Evolutionary conservation across 1,284 basidiomycete genomes (phyloP).

Genomic region (Neolentinus lepideus): DNA sequence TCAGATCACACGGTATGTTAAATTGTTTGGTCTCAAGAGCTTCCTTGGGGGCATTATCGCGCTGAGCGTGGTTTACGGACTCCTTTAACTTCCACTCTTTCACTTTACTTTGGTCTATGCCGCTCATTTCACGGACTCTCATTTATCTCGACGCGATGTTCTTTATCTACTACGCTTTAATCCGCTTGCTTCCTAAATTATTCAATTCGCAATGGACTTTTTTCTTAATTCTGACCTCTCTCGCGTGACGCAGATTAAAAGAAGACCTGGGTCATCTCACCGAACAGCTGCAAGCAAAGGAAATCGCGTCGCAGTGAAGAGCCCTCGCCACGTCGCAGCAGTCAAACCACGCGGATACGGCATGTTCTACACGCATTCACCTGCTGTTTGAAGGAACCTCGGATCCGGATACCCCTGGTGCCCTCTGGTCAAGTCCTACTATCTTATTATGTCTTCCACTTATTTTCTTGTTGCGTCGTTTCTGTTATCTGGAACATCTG

Average conservation of each 20-base stretch:
- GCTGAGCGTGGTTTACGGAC: conserved; percentile 48
- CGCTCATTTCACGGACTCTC: conserved; percentile 4
- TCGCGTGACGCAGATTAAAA: conserved; percentile 41
- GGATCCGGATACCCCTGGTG: neutral
- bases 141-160: conserved; percentile 8
- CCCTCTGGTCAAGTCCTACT: neutral
- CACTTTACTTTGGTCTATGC: conserved; percentile 6
- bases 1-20: conserved; percentile 71
- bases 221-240: conserved; percentile 7
- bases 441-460: neutral
- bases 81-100: conserved; percentile 31
- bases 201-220: conserved; percentile 13
- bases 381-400: neutral
- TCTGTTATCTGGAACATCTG: neutral
- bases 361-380: conserved; percentile 3
- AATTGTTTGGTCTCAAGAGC: conserved; percentile 49
- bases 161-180: conserved; percentile 18
- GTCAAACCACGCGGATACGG: neutral
- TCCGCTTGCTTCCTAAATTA: conserved; percentile 26
- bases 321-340: conserved; percentile 13
- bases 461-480: neutral
- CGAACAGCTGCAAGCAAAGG: conserved; percentile 29
- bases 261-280: conserved; percentile 49
- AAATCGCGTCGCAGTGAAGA: conserved; percentile 7
- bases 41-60: conserved; percentile 46